Conservation (phyloP, 192 early-diverging fungal species). For the Dissophora globulifera region DNA sequence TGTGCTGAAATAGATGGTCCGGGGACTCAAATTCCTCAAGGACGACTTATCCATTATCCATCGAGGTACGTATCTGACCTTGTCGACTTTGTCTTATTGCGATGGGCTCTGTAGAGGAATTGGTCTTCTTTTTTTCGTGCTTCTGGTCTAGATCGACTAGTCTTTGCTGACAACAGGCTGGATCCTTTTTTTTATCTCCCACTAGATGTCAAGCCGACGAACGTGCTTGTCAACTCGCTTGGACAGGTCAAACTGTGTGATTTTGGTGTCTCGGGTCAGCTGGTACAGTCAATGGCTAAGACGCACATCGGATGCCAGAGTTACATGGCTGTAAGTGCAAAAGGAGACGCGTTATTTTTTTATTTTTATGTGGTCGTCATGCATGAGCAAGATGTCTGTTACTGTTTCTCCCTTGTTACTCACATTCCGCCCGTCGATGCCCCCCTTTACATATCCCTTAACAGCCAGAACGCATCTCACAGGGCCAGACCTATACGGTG, state of each 20-base stretch:
- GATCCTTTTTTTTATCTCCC: no score
- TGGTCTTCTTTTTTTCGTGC: no score
- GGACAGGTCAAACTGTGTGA: conserved; percentile 97
- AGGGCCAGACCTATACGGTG: conserved; percentile 78
- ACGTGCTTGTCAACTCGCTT: conserved; percentile 85
- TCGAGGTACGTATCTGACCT: conserved; percentile 68
- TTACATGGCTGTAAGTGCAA: conserved; percentile 87
- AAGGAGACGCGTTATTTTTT: no score
- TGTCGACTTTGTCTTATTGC: no score
- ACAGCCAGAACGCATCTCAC: conserved; percentile 89
- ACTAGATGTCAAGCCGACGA: conserved; percentile 97
- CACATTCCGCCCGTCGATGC: background rate
- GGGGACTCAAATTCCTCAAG: conserved; percentile 88
- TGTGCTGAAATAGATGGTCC: conserved; percentile 69
- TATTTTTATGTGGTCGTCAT: no score
- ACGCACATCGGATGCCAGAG: conserved; percentile 95
- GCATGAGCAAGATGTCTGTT: no score
- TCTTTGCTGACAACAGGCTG: no score
- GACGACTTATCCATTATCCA: conserved; percentile 90
- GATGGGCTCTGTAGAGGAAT: no score
- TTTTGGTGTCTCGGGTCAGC: conserved; percentile 95
- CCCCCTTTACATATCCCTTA: background rate
- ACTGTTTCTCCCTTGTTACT: conserved; percentile 7
- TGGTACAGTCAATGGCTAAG: conserved; percentile 89
- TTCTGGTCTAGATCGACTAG: no score